Evolutionary conservation across 2,329 filamentous ascomycete genomes (phyloP).

Genomic region (Teratosphaeria nubilosa): DNA sequence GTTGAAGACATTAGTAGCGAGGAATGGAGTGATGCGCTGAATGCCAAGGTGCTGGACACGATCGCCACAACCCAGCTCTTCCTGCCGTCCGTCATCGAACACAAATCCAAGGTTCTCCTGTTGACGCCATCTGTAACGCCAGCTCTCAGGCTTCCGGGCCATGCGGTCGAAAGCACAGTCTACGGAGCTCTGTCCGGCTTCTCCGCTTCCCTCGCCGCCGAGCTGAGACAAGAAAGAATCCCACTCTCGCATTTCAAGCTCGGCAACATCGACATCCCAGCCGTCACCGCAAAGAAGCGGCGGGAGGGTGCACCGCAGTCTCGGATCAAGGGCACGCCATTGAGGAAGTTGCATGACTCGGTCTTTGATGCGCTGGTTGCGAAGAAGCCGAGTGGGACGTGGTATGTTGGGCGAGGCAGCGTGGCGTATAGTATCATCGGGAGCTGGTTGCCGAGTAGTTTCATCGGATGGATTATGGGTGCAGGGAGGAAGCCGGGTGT

Average conservation of each 20-base stretch:
- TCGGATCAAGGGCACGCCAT: conserved; percentile 42
- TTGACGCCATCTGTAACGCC: conserved; percentile 72
- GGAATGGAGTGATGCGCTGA: conserved; percentile 80
- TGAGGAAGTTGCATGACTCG: conserved; percentile 71
- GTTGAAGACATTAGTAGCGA: conserved; percentile 78
- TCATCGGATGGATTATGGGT: conserved; percentile 94
- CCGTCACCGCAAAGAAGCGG: conserved; percentile 40
- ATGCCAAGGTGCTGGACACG: conserved; percentile 81
- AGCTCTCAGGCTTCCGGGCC: conserved; percentile 69
- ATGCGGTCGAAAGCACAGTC: conserved; percentile 77
- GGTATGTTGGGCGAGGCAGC: conserved; percentile 77
- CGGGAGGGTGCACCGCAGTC: conserved; percentile 26
- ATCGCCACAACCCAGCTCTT: conserved; percentile 84
- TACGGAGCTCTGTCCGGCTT: conserved; percentile 80
- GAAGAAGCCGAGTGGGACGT: conserved; percentile 47
- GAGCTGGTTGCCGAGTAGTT: conserved; percentile 60
- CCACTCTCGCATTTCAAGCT: conserved; percentile 81
- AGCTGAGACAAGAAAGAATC: conserved; percentile 66
- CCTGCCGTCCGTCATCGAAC: conserved; percentile 46
- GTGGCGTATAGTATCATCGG: conserved; percentile 79
- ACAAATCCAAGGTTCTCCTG: conserved; percentile 58
- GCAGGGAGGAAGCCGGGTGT: conserved; percentile 24
- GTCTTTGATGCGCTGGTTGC: conserved; percentile 82
- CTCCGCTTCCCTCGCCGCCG: conserved; percentile 66
- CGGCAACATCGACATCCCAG: conserved; percentile 77